Conservation (phyloP, 345 rosid species). For the Hevea brasiliensis region DNA sequence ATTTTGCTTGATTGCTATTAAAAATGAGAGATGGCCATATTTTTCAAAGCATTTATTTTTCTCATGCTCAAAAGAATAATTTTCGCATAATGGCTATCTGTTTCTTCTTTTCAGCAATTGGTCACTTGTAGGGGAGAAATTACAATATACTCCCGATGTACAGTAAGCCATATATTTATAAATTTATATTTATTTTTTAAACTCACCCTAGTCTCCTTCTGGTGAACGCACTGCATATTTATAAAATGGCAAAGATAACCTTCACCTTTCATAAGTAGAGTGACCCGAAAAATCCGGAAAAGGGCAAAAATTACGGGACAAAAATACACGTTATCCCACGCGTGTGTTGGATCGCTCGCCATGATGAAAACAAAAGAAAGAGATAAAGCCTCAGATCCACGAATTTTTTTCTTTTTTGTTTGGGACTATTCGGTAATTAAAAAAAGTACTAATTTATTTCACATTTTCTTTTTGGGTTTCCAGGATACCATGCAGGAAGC, state of each 20-base stretch:
- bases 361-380: too few species aligned
- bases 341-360: background rate
- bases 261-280: background rate
- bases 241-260: background rate
- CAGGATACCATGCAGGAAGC: conserved; percentile 62
- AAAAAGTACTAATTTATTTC: too few species aligned
- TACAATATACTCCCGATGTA: too few species aligned
- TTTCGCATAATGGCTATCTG: background rate
- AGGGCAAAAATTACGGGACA: background rate
- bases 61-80: conserved; percentile 9
- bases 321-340: background rate
- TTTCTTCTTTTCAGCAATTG: background rate
- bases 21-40: too few species aligned
- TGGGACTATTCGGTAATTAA: too few species aligned
- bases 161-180: too few species aligned
- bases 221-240: background rate
- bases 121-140: background rate
- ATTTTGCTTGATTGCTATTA: background rate
- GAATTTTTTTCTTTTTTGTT: too few species aligned
- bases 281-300: background rate
- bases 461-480: background rate
- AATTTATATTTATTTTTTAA: too few species aligned
- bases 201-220: too few species aligned
- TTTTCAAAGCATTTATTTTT: background rate
- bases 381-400: too few species aligned